These are phyloP conservation scores for Bromus sterilis DNA, from an alignment of 176 grass and related monocot species.

Conservation along the genomic window DNA sequence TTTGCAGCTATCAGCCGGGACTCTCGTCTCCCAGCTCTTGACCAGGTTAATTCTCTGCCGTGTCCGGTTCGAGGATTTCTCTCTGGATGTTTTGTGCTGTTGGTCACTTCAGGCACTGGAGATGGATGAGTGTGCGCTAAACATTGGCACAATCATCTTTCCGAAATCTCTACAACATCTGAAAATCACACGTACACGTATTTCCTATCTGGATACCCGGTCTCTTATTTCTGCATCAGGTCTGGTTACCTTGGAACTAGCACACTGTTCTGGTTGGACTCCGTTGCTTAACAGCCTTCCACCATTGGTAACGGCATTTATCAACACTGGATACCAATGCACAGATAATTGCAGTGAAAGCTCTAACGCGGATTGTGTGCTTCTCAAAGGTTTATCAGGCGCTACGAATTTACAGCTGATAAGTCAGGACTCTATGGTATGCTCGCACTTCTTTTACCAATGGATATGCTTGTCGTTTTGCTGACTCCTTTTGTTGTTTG, in stretches of 20 bases:
- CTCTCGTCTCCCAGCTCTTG: neutral
- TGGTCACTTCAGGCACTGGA: neutral
- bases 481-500: neutral
- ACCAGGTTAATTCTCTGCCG: neutral
- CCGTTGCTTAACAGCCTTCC: neutral
- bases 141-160: neutral
- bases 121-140: neutral
- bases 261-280: neutral
- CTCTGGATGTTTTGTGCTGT: neutral
- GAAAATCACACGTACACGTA: neutral
- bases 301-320: neutral
- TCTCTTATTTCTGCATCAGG: neutral
- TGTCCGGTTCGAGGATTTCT: neutral
- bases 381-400: neutral
- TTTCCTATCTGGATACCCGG: neutral
- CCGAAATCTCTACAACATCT: neutral
- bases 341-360: too few species aligned
- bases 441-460: neutral
- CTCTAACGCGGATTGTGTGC: neutral
- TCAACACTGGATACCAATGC: neutral
- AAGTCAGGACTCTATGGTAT: neutral
- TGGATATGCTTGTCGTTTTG: neutral
- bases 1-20: neutral
- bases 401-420: neutral
- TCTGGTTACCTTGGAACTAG: neutral